These are phyloP conservation scores for Schizochytrium sp. DNA, from an alignment of 108 stramenopile species.

Conservation along the genomic window DNA sequence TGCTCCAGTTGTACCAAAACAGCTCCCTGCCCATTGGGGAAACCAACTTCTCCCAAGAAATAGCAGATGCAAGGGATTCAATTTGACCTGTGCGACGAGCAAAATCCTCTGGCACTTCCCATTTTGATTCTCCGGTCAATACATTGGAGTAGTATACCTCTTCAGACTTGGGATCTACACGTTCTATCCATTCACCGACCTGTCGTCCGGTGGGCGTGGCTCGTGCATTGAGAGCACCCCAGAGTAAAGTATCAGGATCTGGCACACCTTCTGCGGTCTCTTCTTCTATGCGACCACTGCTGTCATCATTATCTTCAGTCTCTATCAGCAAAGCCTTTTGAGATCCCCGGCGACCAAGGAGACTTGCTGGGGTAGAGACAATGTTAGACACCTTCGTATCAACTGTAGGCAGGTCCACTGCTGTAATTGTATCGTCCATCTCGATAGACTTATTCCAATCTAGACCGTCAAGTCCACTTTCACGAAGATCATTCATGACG, in stretches of 20 bases:
- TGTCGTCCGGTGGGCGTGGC: constrained; percentile 53
- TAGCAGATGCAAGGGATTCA: background rate
- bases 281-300: background rate
- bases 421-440: background rate
- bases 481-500: background rate
- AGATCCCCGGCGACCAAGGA: constrained; percentile 27
- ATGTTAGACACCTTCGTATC: background rate
- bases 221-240: constrained; percentile 15
- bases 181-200: constrained; percentile 53
- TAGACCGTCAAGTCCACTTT: background rate
- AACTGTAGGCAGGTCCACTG: background rate
- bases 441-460: constrained; percentile 5
- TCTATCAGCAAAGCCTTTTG: background rate
- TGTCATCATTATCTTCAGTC: background rate
- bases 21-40: background rate
- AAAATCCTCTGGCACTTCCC: constrained; percentile 46
- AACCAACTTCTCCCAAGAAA: constrained; percentile 6
- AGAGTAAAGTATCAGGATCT: background rate
- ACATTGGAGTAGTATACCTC: constrained; percentile 21
- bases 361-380: background rate
- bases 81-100: constrained; percentile 2
- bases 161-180: constrained; percentile 5
- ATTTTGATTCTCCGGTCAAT: constrained; percentile 42
- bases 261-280: background rate
- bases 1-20: constrained; percentile 43